Evolutionary conservation across 1,139 yeast species (phyloP), one percentile per base, ranked within the genome.

Genomic region (Debaryomyces coudertii): DNA sequence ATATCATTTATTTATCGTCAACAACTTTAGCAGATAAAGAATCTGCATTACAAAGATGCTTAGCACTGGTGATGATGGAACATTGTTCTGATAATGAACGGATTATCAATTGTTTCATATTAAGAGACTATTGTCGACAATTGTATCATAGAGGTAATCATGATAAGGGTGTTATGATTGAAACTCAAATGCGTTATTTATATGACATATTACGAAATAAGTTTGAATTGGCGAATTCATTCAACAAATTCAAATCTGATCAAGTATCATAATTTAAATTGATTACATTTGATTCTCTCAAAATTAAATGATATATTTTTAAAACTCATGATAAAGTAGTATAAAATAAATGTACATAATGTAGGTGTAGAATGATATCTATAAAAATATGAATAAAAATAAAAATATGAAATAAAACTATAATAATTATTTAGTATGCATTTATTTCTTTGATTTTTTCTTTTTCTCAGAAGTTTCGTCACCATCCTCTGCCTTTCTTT

Each of bases 401-500:
- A 38, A 38, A 38, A n/a, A 15, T 31, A 25, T 35, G 44, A 31
- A 37, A 31, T 40, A 38, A 40, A 40, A 36, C 36, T 46, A 23
- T 41, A 47, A 30, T 35, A 18, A 46, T 38, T 23, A 41, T 22
- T 25, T 35, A 30, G 14, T 38, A 28, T 38, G 34, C 33, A 23
- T 34, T 49, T 47, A 47, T 39, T 49, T 58, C 74, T 82, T 81
- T 25, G 68, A 59, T 55, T 68, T 65, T 53, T 68, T 68, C 62
- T 65, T 63, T 63, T 76, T 76, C 56, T 76, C 78, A 46, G 71
- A 74, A 51, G 73, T 76, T 54, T 77, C 78, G 51, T 76, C 85
- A 41, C 71, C 81, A 46, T 80, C 85, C 47, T 80, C 85, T 48
- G 82, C 85, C 61, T 81, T 80, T 65, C 82, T 79, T 61, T 69